These are phyloP conservation scores for Termitomyces sp. DNA, from an alignment of 768 basidiomycete species.

Conservation along the genomic window DNA sequence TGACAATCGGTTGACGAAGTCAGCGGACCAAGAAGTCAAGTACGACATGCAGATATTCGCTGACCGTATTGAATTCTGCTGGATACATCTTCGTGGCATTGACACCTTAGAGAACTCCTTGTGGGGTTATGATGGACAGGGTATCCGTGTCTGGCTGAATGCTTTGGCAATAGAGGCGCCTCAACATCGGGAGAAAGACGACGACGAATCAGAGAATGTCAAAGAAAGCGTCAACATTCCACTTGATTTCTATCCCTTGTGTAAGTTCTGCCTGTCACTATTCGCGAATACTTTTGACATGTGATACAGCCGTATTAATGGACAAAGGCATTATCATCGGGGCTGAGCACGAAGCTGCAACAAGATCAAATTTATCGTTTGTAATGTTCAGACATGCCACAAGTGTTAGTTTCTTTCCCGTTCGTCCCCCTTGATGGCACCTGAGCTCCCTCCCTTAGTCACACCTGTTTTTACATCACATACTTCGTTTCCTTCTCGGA, in stretches of 20 bases:
- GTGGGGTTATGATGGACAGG: conserved; percentile 93
- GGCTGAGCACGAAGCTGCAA: conserved; percentile 82
- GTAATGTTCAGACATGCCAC: conserved; percentile 91
- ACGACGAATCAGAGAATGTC: conserved; percentile 45
- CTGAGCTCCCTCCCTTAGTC: conserved; percentile 47
- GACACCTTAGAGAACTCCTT: conserved; percentile 93
- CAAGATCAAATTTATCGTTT: conserved; percentile 76
- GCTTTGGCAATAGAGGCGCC: conserved; percentile 84
- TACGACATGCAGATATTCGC: conserved; percentile 98
- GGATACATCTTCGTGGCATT: conserved; percentile 95
- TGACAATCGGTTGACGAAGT: conserved; percentile 35
- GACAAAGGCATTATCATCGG: conserved; percentile 99
- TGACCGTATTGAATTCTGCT: conserved; percentile 96
- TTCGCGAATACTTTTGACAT: conserved; percentile 3
- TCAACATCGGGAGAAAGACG: conserved; percentile 29
- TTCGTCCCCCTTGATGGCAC: neutral
- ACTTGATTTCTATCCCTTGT: conserved; percentile 93
- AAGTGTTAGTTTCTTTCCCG: conserved; percentile 51
- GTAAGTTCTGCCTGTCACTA: conserved; percentile 43
- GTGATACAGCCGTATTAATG: conserved; percentile 83
- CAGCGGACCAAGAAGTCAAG: conserved; percentile 83
- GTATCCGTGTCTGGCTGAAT: conserved; percentile 92
- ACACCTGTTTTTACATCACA: conserved; percentile 90
- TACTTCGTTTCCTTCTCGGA: conserved; percentile 80
- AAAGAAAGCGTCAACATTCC: conserved; percentile 93